Conservation (phyloP, 2,329 filamentous ascomycete species). For the Monilinia polystroma region DNA sequence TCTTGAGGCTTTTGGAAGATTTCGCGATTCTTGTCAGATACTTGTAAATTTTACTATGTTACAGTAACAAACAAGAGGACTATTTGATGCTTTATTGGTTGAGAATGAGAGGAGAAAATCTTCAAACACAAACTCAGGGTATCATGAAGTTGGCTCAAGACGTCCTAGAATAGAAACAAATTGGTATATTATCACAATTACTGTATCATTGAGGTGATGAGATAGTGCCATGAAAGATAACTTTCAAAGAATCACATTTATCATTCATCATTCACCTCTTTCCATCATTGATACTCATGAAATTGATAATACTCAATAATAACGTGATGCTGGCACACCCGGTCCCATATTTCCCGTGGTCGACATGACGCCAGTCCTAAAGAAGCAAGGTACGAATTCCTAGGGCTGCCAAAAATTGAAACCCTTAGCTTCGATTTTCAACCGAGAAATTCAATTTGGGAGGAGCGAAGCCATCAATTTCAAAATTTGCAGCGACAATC, state of each 20-base stretch:
- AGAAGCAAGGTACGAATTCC: slow-evolving; percentile 15
- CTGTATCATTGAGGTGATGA: background rate
- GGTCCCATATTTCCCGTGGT: slow-evolving; percentile 10
- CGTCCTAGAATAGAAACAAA: background rate
- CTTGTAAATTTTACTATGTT: background rate
- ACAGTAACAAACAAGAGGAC: background rate
- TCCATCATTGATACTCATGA: background rate
- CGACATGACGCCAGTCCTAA: slow-evolving; percentile 2
- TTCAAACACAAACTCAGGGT: slow-evolving; percentile 3
- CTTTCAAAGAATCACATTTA: background rate
- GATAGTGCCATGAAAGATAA: background rate
- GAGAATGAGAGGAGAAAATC: background rate
- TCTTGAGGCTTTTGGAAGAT: slow-evolving; percentile 41
- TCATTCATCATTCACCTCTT: background rate
- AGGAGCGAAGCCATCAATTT: slow-evolving; percentile 22
- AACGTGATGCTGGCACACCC: slow-evolving; percentile 8
- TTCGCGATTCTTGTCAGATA: background rate
- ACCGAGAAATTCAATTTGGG: slow-evolving; percentile 23
- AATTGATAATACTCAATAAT: slow-evolving; percentile 1
- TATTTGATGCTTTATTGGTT: slow-evolving; percentile 3
- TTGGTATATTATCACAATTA: background rate
- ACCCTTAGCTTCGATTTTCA: slow-evolving; percentile 24
- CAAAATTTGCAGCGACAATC: slow-evolving; percentile 34
- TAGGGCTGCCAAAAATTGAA: slow-evolving; percentile 23
- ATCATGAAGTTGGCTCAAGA: slow-evolving; percentile 8